Evolutionary conservation across 2,329 filamentous ascomycete species (phyloP), one percentile per base, ranked within the genome.

Genomic region (Amylocarpus encephaloides): DNA sequence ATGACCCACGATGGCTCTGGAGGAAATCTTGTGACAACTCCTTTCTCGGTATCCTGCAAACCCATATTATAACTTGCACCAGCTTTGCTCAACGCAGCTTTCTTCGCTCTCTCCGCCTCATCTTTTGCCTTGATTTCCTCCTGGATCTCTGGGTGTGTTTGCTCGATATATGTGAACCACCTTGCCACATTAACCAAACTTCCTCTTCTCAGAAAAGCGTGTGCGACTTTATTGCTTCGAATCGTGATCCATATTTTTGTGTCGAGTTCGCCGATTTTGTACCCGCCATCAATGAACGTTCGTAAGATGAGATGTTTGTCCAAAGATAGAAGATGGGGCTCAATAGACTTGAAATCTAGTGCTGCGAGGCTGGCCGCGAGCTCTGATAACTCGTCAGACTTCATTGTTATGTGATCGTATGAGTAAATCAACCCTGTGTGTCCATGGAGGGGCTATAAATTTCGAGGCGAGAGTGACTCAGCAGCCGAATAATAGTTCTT

Each of bases 1-100:
- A 16, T 26, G 50, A 73, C 80, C 70, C 69, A 86, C 75, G 89
- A 95, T 57, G 92, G 92, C 82, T 96, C 92, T 3, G 92, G 92
- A 13, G 92, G 83, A 72, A 97, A 97, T 62, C 91, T 79, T 18
- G 89, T 95, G 16, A 96, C 88, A 51, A 97, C 90, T 2, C 89
- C 90, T 67, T 92, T 84, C 34, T 92, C 88, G 7, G 86, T 85
- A 66, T 94, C 87, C 62, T 86, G 82, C 34, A 96, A 77, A 2
- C 84, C 86, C 67, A 96, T 87, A 66, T 94, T 90, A 71, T 93
- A 97, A 75, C 83, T 95, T 51, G 80, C 89, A 57, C 88, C 88
- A 46, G 86, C 85, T 67, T 88, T 88, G 64, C 80, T 84, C 57
- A 78, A 79, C 18, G 80, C 80, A 34, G 76, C 75, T 58, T 85